Base-by-base conservation (phyloP, 441 rosid genomes). In the Kokia cookei region DNA sequence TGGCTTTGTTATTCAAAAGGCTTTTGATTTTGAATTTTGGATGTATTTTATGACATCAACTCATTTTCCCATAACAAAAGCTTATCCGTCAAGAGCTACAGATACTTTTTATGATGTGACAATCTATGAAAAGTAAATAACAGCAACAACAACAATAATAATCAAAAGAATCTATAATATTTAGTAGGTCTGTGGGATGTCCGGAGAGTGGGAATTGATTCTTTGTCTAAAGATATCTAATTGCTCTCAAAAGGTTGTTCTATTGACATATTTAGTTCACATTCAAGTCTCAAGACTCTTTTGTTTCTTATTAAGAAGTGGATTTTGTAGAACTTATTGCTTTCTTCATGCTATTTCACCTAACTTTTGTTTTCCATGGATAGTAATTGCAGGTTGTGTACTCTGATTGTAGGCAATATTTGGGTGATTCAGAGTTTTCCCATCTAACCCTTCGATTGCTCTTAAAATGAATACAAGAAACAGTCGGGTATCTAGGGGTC, bases 401-500 rank as follows among this genome's bases (percentile, higher is more conserved):
- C n/a, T 60, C n/a, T 47, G 37, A 60, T 7, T 47, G 68, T 47
- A 72, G 75, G 67, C 35, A 29, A 29, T 72, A 45, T 80, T 82
- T 85, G 80, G 90, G 86, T 83, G 84, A 82, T 77, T 84, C 76
- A 74, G 65, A 80, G 32, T 72, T 73, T 80, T 72, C 65, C 26
- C 24, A 61, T 63, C 76, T 68, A 37, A 75, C 77, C 37, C 69
- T 47, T 78, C 17, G 57, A 63, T 83, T 70, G 68, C 72, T 78
- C 53, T 59, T 85, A 86, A 86, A 76, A 95, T 95, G 99, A 91
- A 75, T 83, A 80, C 81, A 72, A 83, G 79, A 82, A 78, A 79
- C 66, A 78, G 71, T 77, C 78, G 79, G 63, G 74, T 67, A 50
- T 80, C 86, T 59, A 93, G 91, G 82, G 83, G 83, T 83, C 93